Base-by-base conservation (phyloP, 176 grass and related monocot genomes). In the Themeda triandra region DNA sequence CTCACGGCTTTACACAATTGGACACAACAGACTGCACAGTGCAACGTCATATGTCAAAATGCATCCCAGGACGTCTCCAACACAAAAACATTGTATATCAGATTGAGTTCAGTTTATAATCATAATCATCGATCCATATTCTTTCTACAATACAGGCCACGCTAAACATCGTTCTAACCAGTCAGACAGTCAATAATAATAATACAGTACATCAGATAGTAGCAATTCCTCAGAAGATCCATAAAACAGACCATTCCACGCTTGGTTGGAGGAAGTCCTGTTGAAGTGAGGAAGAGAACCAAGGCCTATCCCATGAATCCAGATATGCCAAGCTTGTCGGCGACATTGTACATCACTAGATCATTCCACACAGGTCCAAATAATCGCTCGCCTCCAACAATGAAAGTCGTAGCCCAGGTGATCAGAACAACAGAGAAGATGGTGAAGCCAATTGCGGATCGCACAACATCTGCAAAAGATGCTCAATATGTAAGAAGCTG, bases 261-360 rank as follows among this genome's bases (percentile, higher is more conserved):
- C n/a, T 62, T 62, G n/a, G 58, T 12, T 73, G 27, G 13, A 37
- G 46, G 35, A 80, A 75, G 33, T 27, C 59, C 44, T 12, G 67
- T 67, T 35, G 12, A 15, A 67, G 28, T 14, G 0, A 84, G n/a
- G 23, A 5, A 23, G 9, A 25, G 14, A 24, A 1, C 4, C 0
- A n/a, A 64, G 21, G 44, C 70, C 80, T 54, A 96, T 81, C 86
- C 94, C 88, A 93, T 91, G 87, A 88, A 95, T 51, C 91, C 91
- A 10, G 83, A 79, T 66, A 98, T 82, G 40, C 91, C 92, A 13
- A 92, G 86, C 72, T 89, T 94, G 30, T 95, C 93, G 10, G 91
- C 91, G 4, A 98, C 85, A 51, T 98, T 98, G 85, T 95, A 98
- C 93, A 95, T 92, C 17, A 98, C 96, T 4, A 98, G 87, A 82